Evolutionary conservation across 2,329 filamentous ascomycete species (phyloP), one percentile per base, ranked within the genome.

Genomic region (Cercospora nicotianae): DNA sequence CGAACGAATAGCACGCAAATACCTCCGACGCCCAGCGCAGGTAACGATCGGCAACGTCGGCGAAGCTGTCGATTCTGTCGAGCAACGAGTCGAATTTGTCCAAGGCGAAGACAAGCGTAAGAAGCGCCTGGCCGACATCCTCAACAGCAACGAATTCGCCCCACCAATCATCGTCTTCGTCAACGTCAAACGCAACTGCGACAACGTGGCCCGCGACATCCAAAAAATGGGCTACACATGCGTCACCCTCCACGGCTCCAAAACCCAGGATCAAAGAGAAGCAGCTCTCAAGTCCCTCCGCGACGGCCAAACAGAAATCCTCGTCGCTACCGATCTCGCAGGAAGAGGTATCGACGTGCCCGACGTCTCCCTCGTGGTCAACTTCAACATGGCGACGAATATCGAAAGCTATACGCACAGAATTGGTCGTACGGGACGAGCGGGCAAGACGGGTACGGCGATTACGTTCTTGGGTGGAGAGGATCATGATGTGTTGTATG

Each of bases 171-270:
- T 99, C 75, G 94, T 99, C 71, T 99, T 99, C 79, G 95, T 99
- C 87, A 99, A 99, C 81, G 97, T 98, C 88, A 98, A 98, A 83
- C 91, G 94, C 75, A 98, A 98, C 83, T 98, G 94, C 83, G 95
- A 99, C 79, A 92, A 93, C 67, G 91, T 99, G 59, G 94, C 94
- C 3, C 88, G 92, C 69, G 94, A 98, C 77, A 95, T 99, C 83
- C 95, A 96, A 78, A 87, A 91, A 63, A 95, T 95, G 89, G 95
- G 95, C 74, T 95, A 93, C 85, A 91, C 89, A 20, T 88, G 91
- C 7, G 94, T 96, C 75, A 97, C 94, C 0, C 83, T 99, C 33
- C 95, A 99, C 82, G 94, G 95, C 70, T 92, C 89, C 83, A 99
- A 99, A 81, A 97, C 94, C 0, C 95, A 99, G 81, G 95, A 98